These are phyloP conservation scores for Beauveria bassiana DNA, from an alignment of 2,329 filamentous ascomycete species.

Conservation along the genomic window DNA sequence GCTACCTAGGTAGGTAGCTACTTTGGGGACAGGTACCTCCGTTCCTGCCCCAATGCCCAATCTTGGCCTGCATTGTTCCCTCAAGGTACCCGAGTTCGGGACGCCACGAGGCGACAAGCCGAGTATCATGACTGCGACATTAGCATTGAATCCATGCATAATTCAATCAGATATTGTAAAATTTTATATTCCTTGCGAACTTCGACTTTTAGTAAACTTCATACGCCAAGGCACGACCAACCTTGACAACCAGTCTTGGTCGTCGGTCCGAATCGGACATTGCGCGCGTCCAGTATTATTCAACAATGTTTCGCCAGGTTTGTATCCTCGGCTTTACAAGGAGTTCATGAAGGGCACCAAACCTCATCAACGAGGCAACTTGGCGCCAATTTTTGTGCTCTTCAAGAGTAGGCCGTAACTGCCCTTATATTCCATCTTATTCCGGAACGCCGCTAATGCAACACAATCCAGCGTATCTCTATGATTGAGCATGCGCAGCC, in stretches of 20 bases:
- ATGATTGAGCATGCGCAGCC: background rate
- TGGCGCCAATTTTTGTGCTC: constrained; percentile 14
- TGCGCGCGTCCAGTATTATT: no score
- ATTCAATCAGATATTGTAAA: background rate
- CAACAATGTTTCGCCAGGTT: background rate
- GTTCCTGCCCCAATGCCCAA: background rate
- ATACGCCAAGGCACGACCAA: no score
- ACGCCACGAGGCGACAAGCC: background rate
- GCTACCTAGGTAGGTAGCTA: background rate
- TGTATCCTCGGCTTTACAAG: background rate
- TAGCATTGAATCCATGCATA: background rate
- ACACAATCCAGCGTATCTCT: constrained; percentile 23
- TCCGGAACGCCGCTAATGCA: constrained; percentile 36
- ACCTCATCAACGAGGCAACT: background rate
- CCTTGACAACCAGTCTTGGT: no score
- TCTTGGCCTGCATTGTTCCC: background rate
- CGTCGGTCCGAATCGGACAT: no score
- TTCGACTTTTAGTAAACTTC: no score
- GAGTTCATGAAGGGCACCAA: background rate
- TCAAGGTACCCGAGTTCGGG: constrained; percentile 1
- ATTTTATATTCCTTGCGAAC: no score
- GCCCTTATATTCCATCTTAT: constrained; percentile 30
- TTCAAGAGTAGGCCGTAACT: constrained; percentile 27
- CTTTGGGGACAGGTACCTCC: background rate
- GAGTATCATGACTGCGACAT: background rate